Base-by-base conservation (phyloP, 176 grass and related monocot genomes). In the Bolboschoenus planiculmis region DNA sequence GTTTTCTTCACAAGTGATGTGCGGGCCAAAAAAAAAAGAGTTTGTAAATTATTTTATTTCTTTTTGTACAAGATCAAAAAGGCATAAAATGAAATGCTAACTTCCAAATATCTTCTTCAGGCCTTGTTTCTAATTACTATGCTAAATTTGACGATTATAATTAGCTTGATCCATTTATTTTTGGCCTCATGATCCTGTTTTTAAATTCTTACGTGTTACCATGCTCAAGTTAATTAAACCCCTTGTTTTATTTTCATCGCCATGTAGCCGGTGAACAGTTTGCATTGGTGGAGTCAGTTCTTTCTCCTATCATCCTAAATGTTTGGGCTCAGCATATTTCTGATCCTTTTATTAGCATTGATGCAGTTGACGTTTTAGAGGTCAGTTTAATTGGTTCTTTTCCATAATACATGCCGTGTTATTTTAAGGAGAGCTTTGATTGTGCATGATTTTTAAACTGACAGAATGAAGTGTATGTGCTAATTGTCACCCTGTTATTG, bases 331-430 rank as follows among this genome's bases (percentile, higher is more conserved):
- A 93, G 78, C 87, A 93, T 85, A 91, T 98, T 87, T 86, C 90
- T 27, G 96, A 95, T 57, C 96, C 96, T 42, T 98, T 98, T 82
- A 95, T 95, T 48, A 93, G 92, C 85, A 90, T 95, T 3, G 96
- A 98, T 78, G 90, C 92, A 81, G 68, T 95, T 40, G 92, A 98
- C 79, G 95, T 95, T 33, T 76, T 98, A 88, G 95, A 98, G 95
- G 95, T 95, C 83, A 44, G 51, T 65, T 81, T 29, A 40, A 40
- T 80, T 65, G 36, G 21, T 65, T 61, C 36, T 29, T 65, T 63
- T 9, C 11, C 27, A 42, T 62, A 20, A 61, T 65, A 11, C 37
- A 74, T 10, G 50, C 18, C n/a, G 16, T 68, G 11, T 57, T 57
- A 37, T 57, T 55, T 56, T 10, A 79, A 24, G 64, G 18, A 37